Evolutionary conservation across 148 eudicot species (phyloP), one percentile per base, ranked within the genome.

Genomic region (Diospyros kaki): DNA sequence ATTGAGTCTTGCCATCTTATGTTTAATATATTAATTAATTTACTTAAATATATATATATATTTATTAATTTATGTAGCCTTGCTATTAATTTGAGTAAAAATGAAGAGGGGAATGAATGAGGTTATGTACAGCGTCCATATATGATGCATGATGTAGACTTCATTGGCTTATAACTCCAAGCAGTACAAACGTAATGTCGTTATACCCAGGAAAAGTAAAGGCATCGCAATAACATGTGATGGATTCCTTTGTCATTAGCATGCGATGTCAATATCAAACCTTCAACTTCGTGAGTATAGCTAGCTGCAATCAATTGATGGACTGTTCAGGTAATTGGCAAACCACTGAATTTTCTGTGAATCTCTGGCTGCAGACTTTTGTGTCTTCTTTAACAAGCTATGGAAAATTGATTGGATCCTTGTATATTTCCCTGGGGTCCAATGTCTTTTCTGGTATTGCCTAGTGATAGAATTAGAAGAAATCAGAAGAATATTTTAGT

Each of bases 331-430:
- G 61, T 73, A 48, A 17, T 17, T 53, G 42, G 59, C 14, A 13
- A 63, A 41, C 8, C 39, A 8, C 39, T 9, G 3, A 14, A 8
- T 13, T 15, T 8, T 2, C 39, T 13, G 15, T 9, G 3, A 14
- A 8, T 13, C 9, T 8, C 60, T 71, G 73, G 73, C 44, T 11
- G 50, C 28, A 39, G 13, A 4, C n/a, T 3, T 28, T 53, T 55
- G 62, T 28, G 59, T 10, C 9, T 9, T 28, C 54, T 55, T 58
- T 71, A 38, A 5, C 63, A 45, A 71, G 18, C 13, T 56, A 7
- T 17, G 66, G 75, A 45, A 55, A 45, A 15, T 13, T 38, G 38
- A n/a, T 69, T 69, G 59, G 72, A 53, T 69, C 38, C 72, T 53
- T 38, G 38, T 53, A 3, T 69, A 38, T 69, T 50, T 53, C 17